Conservation (phyloP, 1,284 basidiomycete species). For the Cystobasidiaceae sp. region DNA sequence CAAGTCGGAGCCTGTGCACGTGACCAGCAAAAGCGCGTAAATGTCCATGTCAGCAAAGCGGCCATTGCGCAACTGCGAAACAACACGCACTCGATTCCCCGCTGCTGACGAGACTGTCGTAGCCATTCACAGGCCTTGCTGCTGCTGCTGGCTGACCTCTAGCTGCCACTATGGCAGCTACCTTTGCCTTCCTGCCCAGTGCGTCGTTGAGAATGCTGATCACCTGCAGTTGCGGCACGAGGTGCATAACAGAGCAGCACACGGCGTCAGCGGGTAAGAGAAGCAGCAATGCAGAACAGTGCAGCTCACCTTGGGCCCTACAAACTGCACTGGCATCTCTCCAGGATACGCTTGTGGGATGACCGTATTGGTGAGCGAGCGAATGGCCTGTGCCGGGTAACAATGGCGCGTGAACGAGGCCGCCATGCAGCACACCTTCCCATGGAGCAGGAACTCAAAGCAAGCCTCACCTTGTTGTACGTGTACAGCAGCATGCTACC, state of each 20-base stretch:
- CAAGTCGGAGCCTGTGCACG: neutral
- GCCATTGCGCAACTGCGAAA: no score
- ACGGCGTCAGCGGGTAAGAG: neutral
- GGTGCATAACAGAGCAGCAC: neutral
- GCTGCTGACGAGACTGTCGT: conserved; percentile 13
- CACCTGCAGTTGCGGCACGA: no score
- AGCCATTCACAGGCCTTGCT: neutral
- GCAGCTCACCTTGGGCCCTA: neutral
- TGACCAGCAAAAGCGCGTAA: neutral
- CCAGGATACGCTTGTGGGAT: conserved; percentile 1
- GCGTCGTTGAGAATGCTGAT: no score
- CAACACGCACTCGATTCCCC: neutral
- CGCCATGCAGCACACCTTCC: neutral
- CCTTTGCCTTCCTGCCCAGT: no score
- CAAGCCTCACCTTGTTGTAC: neutral
- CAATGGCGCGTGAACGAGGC: neutral
- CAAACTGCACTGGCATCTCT: conserved; percentile 11
- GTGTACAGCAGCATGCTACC: neutral
- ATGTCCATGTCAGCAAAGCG: neutral
- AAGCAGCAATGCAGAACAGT: neutral
- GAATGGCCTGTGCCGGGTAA: neutral
- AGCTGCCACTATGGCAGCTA: no score
- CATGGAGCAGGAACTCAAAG: neutral
- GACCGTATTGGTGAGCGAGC: neutral
- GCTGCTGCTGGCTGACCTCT: neutral